Conservation (phyloP, 371 early-diverging fungal genomes). For the Circinella umbellata region DNA sequence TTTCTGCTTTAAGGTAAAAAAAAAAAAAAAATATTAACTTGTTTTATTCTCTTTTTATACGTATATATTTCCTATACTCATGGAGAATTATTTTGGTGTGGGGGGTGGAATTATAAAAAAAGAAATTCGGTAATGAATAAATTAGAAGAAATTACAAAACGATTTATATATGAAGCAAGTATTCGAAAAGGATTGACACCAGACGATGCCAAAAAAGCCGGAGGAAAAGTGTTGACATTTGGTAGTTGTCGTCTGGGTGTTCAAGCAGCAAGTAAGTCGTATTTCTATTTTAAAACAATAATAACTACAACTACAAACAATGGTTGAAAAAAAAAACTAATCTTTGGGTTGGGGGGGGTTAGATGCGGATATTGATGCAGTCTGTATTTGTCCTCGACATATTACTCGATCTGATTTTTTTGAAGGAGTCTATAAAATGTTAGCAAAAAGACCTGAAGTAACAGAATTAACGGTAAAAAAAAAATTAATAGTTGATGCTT, state of each 20-base stretch:
- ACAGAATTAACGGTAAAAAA: slow-evolving; percentile 90
- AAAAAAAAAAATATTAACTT: no score
- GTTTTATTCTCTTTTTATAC: no score
- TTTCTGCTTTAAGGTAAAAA: slow-evolving; percentile 8
- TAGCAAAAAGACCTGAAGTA: slow-evolving; percentile 84
- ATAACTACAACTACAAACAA: no score
- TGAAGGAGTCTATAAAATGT: slow-evolving; percentile 84
- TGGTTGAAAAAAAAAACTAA: not conserved
- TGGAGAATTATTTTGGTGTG: no score
- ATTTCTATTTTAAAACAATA: not conserved
- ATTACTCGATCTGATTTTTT: slow-evolving; percentile 97
- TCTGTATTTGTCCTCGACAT: slow-evolving; percentile 97
- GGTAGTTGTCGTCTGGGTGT: slow-evolving; percentile 99
- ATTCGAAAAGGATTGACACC: slow-evolving; percentile 76
- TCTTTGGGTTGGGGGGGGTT: no score
- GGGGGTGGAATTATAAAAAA: no score
- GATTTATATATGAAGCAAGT: slow-evolving; percentile 84
- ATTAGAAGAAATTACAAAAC: slow-evolving; percentile 83
- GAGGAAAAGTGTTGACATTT: slow-evolving; percentile 99
- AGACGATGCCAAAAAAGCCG: slow-evolving; percentile 82
- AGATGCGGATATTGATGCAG: slow-evolving; percentile 98
- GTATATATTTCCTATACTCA: not conserved
- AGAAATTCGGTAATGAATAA: slow-evolving; percentile 74
- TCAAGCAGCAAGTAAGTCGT: slow-evolving; percentile 85
- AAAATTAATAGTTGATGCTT: no score